Evolutionary conservation across 768 basidiomycete species (phyloP).

Genomic region (Chalciporus sphaerocephalus): DNA sequence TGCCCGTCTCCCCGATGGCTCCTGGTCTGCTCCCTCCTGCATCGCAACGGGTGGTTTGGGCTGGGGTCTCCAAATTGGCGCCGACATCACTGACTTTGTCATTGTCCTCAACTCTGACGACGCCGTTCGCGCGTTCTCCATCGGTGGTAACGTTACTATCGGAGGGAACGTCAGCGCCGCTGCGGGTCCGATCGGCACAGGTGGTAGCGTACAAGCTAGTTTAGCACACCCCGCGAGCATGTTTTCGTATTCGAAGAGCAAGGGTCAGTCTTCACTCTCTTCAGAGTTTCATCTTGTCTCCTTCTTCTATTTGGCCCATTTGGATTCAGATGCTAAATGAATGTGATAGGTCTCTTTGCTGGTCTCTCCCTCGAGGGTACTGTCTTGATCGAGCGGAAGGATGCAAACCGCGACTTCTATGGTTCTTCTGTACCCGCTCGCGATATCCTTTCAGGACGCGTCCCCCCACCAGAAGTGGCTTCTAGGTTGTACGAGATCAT

Average conservation of each 20-base stretch:
- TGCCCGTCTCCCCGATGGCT: conserved; percentile 88
- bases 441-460: conserved; percentile 89
- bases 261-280: too few relatives aligned
- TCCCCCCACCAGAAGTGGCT: conserved; percentile 97
- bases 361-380: conserved; percentile 95
- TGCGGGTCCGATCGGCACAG: conserved; percentile 92
- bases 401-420: conserved; percentile 95
- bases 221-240: conserved; percentile 93
- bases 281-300: too few relatives aligned
- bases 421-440: conserved; percentile 84
- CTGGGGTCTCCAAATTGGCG: conserved; percentile 94
- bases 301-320: background rate
- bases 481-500: conserved; percentile 92
- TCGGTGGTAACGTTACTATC: conserved; percentile 94
- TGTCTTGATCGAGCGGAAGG: conserved; percentile 89
- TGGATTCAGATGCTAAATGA: background rate
- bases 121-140: conserved; percentile 90
- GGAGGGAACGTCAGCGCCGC: conserved; percentile 83
- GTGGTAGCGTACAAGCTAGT: conserved; percentile 81
- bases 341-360: conserved; percentile 75
- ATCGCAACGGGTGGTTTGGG: conserved; percentile 94
- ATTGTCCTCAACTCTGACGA: conserved; percentile 96
- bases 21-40: conserved; percentile 95
- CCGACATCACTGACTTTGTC: conserved; percentile 93
- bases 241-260: conserved; percentile 96